A percentile compares a stretch with the other conserved stretches of the same genome.
phyloP scores from a whole-genome alignment of 257 asterid genomes.

The Salvia miltiorrhiza region DNA sequence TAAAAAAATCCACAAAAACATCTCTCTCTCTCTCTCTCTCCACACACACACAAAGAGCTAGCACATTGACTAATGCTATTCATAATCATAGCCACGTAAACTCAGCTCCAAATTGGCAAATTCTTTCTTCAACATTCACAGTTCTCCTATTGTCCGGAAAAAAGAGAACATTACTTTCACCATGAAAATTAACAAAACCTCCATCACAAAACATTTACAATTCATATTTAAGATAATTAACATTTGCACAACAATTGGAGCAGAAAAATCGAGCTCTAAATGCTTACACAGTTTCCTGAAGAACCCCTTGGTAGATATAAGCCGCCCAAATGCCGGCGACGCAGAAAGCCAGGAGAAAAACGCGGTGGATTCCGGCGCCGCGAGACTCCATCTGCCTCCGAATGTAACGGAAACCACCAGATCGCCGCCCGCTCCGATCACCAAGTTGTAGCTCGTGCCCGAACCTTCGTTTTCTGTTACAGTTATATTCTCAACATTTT shows the following conservation, averaged over 20 bases:
- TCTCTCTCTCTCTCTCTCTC: neutral
- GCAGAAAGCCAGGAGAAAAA: constrained; percentile 67
- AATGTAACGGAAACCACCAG: constrained; percentile 35
- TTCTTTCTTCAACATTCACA: neutral
- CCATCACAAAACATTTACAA: neutral
- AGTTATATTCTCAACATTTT: neutral
- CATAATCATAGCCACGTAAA: neutral
- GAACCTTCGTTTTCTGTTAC: neutral
- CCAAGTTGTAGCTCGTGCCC: constrained; percentile 1
- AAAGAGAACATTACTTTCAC: neutral
- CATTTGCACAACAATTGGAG: neutral
- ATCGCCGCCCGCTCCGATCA: constrained; percentile 40
- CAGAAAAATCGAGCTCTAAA: neutral
- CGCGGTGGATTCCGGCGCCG: constrained; percentile 76
- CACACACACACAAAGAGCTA: neutral
- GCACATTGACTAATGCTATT: neutral
- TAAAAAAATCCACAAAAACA: neutral
- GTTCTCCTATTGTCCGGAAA: no score
- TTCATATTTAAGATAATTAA: neutral
- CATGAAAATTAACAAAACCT: neutral
- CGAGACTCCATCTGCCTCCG: constrained; percentile 61
- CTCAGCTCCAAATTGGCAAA: neutral
- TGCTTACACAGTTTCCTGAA: constrained; percentile 83
- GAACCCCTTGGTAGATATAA: constrained; percentile 91
- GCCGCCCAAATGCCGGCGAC: constrained; percentile 98